Base-by-base conservation (phyloP, 2,329 filamentous ascomycete genomes). In the Colletotrichum gigasporum region DNA sequence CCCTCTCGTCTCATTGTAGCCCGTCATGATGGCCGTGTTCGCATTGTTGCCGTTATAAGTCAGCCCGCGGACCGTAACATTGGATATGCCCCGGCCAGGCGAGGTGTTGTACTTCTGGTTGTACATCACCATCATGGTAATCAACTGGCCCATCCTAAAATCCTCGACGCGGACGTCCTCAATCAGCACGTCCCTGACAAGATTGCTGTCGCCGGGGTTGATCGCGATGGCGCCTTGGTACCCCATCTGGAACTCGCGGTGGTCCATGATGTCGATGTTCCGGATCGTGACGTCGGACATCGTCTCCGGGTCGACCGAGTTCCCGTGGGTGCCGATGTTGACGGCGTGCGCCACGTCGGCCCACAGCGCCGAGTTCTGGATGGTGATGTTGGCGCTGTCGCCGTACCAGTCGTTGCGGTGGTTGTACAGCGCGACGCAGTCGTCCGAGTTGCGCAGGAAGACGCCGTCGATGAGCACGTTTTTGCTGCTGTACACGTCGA, bases 241-340 rank as follows among this genome's bases (percentile, higher is more conserved):
- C 39, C 67, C 67, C 37, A 75, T 59, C 59, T 76, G 75, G 0
- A 58, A 59, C 67, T 77, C 75, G 2, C 67, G 62, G 32, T 77
- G 75, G 41, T 77, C 75, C 7, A 77, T 61, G 50, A 76, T 73
- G 44, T 77, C 75, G 45, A 77, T 69, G 18, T 76, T 73, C 2
- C 66, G 61, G 48, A 77, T 71, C 0, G 56, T 67, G 8, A 76
- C 56, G 6, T 64, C 70, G n/a, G 67, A 61, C 59, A 74, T 69
- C 0, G 70, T 75, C 68, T 77, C 75, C 0, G 74, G 74, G 14
- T 65, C 66, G 9, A 58, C 65, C 0, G 72, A 65, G 52, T 75
- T 75, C 2, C 75, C 75, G 32, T 76, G 75, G 14, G 73, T 76
- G 3, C 75, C 75, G n/a, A 76, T 73, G 11, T 75, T 74, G 39